phyloP scores from a whole-genome alignment of 2,329 filamentous ascomycete species.

The Mycocentrospora acerina region DNA sequence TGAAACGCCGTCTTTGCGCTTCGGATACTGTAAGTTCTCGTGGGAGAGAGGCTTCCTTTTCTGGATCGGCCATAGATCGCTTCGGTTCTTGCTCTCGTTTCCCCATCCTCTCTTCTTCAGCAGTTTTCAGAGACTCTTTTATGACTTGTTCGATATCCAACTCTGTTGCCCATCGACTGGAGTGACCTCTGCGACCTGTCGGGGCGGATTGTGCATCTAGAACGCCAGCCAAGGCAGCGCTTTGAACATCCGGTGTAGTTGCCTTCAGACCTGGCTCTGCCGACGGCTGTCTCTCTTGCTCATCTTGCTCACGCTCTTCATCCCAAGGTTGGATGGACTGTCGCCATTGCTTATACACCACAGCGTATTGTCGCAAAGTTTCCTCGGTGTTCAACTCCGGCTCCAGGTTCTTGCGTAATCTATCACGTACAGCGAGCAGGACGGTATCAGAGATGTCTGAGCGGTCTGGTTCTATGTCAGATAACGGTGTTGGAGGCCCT shows the following conservation, averaged over 20 bases:
- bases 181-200: slow-evolving; percentile 34
- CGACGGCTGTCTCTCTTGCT: slow-evolving; percentile 38
- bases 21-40: slow-evolving; percentile 66
- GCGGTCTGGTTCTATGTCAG: slow-evolving; percentile 45
- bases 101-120: slow-evolving; percentile 70
- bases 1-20: slow-evolving; percentile 59
- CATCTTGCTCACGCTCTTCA: slow-evolving; percentile 43
- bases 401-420: slow-evolving; percentile 36
- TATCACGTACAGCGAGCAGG: slow-evolving; percentile 39
- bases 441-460: slow-evolving; percentile 37
- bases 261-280: slow-evolving; percentile 38
- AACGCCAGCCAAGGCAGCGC: slow-evolving; percentile 28
- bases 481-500: slow-evolving; percentile 46
- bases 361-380: slow-evolving; percentile 39
- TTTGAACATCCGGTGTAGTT: slow-evolving; percentile 50
- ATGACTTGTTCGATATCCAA: slow-evolving; percentile 72
- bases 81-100: slow-evolving; percentile 61
- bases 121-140: slow-evolving; percentile 66
- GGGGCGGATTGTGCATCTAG: slow-evolving; percentile 28
- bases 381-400: slow-evolving; percentile 30
- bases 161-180: slow-evolving; percentile 56
- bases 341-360: slow-evolving; percentile 46
- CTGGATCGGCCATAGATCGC: slow-evolving; percentile 70
- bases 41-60: slow-evolving; percentile 75
- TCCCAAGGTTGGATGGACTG: slow-evolving; percentile 45